These are phyloP conservation scores for Pyricularia sp. DNA, from an alignment of 2,329 filamentous ascomycete species.

Conservation along the genomic window DNA sequence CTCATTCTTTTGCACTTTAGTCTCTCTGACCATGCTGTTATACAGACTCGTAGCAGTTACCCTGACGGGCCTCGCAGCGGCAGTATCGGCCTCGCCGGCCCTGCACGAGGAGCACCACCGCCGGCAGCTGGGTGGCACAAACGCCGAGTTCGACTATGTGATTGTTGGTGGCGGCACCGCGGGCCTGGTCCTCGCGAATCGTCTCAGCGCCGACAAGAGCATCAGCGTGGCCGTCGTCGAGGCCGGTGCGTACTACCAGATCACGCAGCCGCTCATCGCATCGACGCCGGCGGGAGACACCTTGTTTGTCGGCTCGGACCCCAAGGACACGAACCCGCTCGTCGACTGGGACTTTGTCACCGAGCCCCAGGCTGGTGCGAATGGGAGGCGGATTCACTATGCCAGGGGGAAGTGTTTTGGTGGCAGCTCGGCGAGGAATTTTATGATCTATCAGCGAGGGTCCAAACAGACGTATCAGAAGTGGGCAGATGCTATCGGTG, in stretches of 20 bases:
- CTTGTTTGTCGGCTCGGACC: conserved; percentile 1
- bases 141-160: background rate
- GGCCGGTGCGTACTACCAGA: conserved; percentile 21
- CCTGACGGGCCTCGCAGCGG: background rate
- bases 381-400: conserved; percentile 19
- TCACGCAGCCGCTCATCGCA: conserved; percentile 10
- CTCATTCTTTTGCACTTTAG: background rate
- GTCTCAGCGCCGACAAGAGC: conserved; percentile 18
- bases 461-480: conserved; percentile 12
- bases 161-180: conserved; percentile 26
- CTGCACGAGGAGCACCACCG: background rate
- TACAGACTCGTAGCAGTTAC: background rate
- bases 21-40: background rate
- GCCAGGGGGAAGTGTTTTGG: conserved; percentile 23
- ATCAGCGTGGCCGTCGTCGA: conserved; percentile 24
- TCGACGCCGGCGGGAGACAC: conserved; percentile 8
- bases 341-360: conserved; percentile 18
- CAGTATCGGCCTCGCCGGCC: background rate
- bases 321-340: conserved; percentile 9
- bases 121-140: background rate
- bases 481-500: conserved; percentile 20
- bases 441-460: conserved; percentile 15
- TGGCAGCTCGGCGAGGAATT: conserved; percentile 16
- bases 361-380: conserved; percentile 13
- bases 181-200: conserved; percentile 19